phyloP scores from a whole-genome alignment of 78 protist species.

The Speleostelium caveatum region DNA sequence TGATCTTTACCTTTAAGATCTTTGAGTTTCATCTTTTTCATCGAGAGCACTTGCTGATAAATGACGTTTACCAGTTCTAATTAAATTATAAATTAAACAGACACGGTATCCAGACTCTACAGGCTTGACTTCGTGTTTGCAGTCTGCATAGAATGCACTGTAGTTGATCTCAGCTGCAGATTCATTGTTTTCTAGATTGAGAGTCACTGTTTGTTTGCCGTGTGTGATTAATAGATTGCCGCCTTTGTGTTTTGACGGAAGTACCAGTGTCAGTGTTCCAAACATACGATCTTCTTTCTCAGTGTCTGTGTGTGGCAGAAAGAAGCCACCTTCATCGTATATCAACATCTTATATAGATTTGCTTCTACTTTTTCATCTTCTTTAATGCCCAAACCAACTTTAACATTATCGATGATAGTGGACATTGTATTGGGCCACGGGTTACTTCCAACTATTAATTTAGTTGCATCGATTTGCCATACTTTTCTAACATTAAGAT shows the following conservation, averaged over 20 bases:
- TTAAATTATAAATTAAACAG: conserved; percentile 35
- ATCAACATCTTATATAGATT: conserved; percentile 8
- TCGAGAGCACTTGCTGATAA: not conserved
- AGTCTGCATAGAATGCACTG: conserved; percentile 32
- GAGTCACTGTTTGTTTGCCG: not conserved
- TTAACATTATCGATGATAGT: not conserved
- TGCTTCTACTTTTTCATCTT: not conserved
- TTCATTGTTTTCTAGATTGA: conserved; percentile 21
- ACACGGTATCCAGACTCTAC: conserved; percentile 21
- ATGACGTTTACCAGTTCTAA: not conserved
- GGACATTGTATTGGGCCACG: not conserved
- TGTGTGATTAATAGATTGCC: conserved; percentile 18
- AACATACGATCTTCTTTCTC: conserved; percentile 31
- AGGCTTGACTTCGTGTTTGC: too few species aligned
- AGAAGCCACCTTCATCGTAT: conserved; percentile 64
- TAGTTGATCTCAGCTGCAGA: not conserved
- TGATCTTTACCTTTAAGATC: too few species aligned
- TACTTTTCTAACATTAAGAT: not conserved
- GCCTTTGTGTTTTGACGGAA: conserved; percentile 29
- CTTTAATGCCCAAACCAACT: not conserved
- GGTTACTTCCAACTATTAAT: not conserved
- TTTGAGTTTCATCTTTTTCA: too few species aligned
- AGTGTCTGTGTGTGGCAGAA: conserved; percentile 14
- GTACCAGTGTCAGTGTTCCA: too few species aligned
- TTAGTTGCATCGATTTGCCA: conserved; percentile 6